Evolutionary conservation across 371 early-diverging fungal species (phyloP), one percentile per base, ranked within the genome.

Genomic region (Haplosporangium sp.): DNA sequence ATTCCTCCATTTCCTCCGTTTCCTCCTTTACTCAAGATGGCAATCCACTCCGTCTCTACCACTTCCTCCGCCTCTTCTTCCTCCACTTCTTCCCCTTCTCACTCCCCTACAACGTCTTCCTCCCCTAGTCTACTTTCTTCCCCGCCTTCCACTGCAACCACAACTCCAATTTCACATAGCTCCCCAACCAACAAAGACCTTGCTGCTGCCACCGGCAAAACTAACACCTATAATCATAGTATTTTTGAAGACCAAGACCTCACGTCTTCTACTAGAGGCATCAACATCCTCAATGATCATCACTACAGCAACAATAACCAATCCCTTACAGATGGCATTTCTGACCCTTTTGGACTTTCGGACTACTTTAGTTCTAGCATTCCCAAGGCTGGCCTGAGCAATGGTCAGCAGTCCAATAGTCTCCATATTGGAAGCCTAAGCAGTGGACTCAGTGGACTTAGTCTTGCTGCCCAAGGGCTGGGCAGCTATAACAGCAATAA

Each of bases 281-380:
- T 76, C 71, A 76, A 70, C 59, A 76, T 76, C 67, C 53, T 76
- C 45, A 70, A 76, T 45, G 61, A 55, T 34, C 55, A 55, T 57
- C 55, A 56, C 52, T 27, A 27, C 27, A 27, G 27, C 27, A 64
- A 27, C 42, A 53, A 60, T 35, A 8, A 17, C n/a, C 45, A 47
- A 39, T 47, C 61, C 52, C 27, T 45, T 27, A 35, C 55, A 4
- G 67, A 66, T 47, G 74, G 74, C 44, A 61, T 71, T 65, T 76
- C 76, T 39, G 72, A 76, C 58, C 76, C 76, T 27, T 76, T 76
- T 63, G 76, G 67, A 34, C 63, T 76, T 55, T 66, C 71, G 1
- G 76, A 76, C 72, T 76, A 76, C 60, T 76, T 76, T 47, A 71
- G 71, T 37, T 76, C 76, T n/a, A 67, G 68, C 20, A 52, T 76